Conservation (phyloP, 129 eudicot species). For the Flaveria robusta region DNA sequence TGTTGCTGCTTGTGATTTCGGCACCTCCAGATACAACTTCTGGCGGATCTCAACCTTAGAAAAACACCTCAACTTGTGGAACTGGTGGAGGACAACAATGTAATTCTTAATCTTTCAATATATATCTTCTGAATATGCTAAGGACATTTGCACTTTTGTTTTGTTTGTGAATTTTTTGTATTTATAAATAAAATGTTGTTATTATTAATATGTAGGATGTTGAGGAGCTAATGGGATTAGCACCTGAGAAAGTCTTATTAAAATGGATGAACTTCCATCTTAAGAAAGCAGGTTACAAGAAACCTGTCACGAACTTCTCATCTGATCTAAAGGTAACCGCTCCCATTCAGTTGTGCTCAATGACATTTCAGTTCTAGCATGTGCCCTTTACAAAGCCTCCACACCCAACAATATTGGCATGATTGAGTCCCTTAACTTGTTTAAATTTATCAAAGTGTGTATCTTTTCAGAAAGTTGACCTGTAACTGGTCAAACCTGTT, state of each 20-base stretch:
- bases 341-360: neutral
- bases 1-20: conserved; percentile 22
- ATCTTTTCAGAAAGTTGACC: neutral
- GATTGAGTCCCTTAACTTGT: neutral
- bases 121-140: neutral
- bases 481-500: neutral
- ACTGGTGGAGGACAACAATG: conserved; percentile 83
- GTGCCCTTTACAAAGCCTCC: too few species aligned
- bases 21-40: conserved; percentile 70
- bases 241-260: conserved; percentile 79
- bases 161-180: neutral
- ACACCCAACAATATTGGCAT: neutral
- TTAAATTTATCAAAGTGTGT: neutral
- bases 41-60: conserved; percentile 94
- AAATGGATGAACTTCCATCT: conserved; percentile 98
- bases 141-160: neutral
- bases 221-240: conserved; percentile 87
- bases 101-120: conserved; percentile 26
- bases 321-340: conserved; percentile 70
- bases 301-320: conserved; percentile 78
- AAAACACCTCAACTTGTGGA: conserved; percentile 97
- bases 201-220: conserved; percentile 57
- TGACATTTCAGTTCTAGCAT: neutral
- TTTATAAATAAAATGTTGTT: conserved; percentile 9
- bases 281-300: conserved; percentile 86